phyloP scores from a whole-genome alignment of 2,329 filamentous ascomycete genomes.

The Tolypocladium guangdongense region DNA sequence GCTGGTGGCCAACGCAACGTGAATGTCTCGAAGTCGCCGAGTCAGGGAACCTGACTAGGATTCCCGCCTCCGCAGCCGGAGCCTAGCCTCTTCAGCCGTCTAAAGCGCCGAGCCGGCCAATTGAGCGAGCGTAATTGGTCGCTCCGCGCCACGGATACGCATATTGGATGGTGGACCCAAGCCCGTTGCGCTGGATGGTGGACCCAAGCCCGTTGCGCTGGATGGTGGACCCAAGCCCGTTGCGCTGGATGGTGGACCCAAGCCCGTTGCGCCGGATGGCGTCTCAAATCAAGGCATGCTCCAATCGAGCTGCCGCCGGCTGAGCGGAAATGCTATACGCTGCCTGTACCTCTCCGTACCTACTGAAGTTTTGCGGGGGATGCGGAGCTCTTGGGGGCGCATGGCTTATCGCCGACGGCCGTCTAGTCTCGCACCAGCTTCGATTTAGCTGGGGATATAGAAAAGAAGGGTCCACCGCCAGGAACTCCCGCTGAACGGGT shows the following conservation, averaged over 20 bases:
- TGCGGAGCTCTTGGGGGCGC: not conserved
- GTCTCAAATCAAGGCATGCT: not conserved
- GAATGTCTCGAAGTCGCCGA: too few relatives aligned
- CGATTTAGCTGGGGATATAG: not conserved
- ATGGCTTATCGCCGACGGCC: not conserved
- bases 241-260: too few relatives aligned
- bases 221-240: too few relatives aligned
- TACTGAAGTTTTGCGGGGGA: not conserved
- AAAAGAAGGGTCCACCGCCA: not conserved
- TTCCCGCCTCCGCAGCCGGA: not conserved
- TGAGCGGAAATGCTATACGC: too few relatives aligned
- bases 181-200: too few relatives aligned
- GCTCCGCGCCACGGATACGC: not conserved
- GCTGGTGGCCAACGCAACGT: too few relatives aligned
- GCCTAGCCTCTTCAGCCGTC: too few relatives aligned
- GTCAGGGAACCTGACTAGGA: not conserved
- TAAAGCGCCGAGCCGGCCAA: not conserved
- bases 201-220: too few relatives aligned
- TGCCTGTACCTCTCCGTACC: not conserved
- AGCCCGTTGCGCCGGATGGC: too few relatives aligned
- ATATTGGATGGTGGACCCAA: not conserved
- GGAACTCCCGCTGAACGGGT: too few relatives aligned
- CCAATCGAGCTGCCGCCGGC: not conserved
- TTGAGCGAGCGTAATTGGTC: not conserved
- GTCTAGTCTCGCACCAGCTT: too few relatives aligned